These are phyloP conservation scores for Dipteronia dyeriana DNA, from an alignment of 345 rosid species.

Conservation along the genomic window DNA sequence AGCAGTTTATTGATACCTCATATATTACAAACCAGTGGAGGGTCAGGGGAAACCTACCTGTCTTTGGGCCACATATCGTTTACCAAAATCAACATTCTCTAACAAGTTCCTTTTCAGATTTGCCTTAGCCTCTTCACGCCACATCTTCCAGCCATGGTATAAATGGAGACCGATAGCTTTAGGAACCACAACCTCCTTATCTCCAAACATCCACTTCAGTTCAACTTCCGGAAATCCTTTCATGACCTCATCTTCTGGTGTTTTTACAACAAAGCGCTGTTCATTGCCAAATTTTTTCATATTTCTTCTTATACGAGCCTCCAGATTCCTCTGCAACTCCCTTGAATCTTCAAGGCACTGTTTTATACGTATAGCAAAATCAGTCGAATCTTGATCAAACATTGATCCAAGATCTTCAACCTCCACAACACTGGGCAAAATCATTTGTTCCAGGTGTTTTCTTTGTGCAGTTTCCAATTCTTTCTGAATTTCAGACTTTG, in stretches of 20 bases:
- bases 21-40: constrained; percentile 12
- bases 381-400: constrained; percentile 53
- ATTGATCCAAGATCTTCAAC: constrained; percentile 65
- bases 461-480: constrained; percentile 73
- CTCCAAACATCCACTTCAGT: constrained; percentile 94
- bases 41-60: constrained; percentile 54
- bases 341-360: constrained; percentile 71
- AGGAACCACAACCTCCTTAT: constrained; percentile 82
- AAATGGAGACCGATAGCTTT: constrained; percentile 73
- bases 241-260: constrained; percentile 74
- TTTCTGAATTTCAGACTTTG: constrained; percentile 67
- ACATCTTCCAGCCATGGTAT: constrained; percentile 91
- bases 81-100: constrained; percentile 80
- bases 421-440: constrained; percentile 73
- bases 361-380: constrained; percentile 62
- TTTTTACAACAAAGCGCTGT: constrained; percentile 61
- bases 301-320: constrained; percentile 60
- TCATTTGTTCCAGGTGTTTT: constrained; percentile 69
- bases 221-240: constrained; percentile 90
- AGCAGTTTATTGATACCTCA: neutral
- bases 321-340: constrained; percentile 68
- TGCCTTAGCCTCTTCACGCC: constrained; percentile 91
- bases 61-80: constrained; percentile 66
- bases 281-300: constrained; percentile 79
- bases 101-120: constrained; percentile 68